Conservation (phyloP, 2,329 filamentous ascomycete genomes). For the Alternaria metachromatica region DNA sequence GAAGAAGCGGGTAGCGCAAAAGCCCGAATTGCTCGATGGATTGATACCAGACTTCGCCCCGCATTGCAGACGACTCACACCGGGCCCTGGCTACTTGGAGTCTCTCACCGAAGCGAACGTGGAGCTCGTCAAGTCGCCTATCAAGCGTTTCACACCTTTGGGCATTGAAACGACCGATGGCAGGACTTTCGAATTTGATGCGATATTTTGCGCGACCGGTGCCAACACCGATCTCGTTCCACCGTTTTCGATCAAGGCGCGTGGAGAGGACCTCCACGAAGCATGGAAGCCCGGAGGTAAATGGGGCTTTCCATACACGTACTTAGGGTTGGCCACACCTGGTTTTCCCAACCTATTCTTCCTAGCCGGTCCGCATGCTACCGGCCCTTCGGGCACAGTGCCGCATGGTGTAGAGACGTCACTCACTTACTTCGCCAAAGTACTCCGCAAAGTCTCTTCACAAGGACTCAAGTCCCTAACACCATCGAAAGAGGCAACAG, state of each 20-base stretch:
- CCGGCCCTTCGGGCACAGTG: conserved; percentile 65
- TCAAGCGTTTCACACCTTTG: conserved; percentile 46
- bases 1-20: conserved; percentile 49
- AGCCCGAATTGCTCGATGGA: conserved; percentile 51
- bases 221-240: conserved; percentile 61
- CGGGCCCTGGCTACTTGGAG: conserved; percentile 50
- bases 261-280: conserved; percentile 60
- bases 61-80: conserved; percentile 43
- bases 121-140: conserved; percentile 49
- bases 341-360: conserved; percentile 73
- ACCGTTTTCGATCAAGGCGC: conserved; percentile 65
- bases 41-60: conserved; percentile 51
- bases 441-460: conserved; percentile 69
- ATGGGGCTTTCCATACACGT: conserved; percentile 71
- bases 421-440: conserved; percentile 68
- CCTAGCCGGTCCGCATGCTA: conserved; percentile 58
- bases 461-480: conserved; percentile 70
- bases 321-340: conserved; percentile 68
- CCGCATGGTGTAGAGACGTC: conserved; percentile 72
- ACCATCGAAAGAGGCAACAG: conserved; percentile 64
- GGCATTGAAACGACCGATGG: conserved; percentile 52
- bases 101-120: conserved; percentile 51
- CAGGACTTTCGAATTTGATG: conserved; percentile 48
- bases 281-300: conserved; percentile 64
- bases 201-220: conserved; percentile 69